phyloP scores from a whole-genome alignment of 2,329 filamentous ascomycete species.

The Pseudocercospora pini-densiflorae region DNA sequence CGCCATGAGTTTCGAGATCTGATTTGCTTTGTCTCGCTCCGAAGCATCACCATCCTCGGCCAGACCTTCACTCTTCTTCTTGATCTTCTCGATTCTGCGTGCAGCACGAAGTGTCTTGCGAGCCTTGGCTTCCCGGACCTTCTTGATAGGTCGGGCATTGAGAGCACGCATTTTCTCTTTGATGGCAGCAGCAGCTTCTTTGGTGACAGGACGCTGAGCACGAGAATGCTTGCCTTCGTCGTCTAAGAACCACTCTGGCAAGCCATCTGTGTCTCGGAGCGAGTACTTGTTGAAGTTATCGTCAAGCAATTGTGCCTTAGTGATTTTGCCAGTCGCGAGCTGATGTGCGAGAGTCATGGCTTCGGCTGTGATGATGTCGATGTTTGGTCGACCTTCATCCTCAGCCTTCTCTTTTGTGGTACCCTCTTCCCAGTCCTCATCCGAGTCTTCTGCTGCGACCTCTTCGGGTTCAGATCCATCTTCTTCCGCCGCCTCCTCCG shows the following conservation, averaged over 20 bases:
- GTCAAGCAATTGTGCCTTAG: conserved; percentile 78
- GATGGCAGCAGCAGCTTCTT: conserved; percentile 87
- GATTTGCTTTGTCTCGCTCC: conserved; percentile 92
- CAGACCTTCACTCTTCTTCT: conserved; percentile 93
- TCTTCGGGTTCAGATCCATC: conserved; percentile 37
- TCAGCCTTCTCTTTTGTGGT: conserved; percentile 57
- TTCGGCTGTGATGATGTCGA: conserved; percentile 99
- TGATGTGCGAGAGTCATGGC: conserved; percentile 97
- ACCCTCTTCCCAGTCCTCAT: conserved; percentile 64
- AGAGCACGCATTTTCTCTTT: conserved; percentile 91
- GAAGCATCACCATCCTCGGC: conserved; percentile 74
- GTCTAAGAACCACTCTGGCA: conserved; percentile 98
- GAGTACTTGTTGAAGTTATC: conserved; percentile 93
- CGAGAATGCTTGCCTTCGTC: conserved; percentile 86
- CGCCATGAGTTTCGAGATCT: conserved; percentile 79
- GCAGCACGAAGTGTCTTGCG: conserved; percentile 97
- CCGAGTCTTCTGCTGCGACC: conserved; percentile 44
- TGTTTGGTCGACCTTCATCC: conserved; percentile 67
- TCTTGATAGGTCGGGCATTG: conserved; percentile 98
- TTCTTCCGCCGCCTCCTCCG: conserved; percentile 22
- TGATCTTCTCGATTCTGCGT: conserved; percentile 87
- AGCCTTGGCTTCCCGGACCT: conserved; percentile 94
- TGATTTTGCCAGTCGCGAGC: conserved; percentile 84
- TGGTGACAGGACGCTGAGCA: conserved; percentile 84
- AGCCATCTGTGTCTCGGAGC: conserved; percentile 86